Conservation (phyloP, 169 alveolate genomes). For the Plasmodium yoelii region DNA sequence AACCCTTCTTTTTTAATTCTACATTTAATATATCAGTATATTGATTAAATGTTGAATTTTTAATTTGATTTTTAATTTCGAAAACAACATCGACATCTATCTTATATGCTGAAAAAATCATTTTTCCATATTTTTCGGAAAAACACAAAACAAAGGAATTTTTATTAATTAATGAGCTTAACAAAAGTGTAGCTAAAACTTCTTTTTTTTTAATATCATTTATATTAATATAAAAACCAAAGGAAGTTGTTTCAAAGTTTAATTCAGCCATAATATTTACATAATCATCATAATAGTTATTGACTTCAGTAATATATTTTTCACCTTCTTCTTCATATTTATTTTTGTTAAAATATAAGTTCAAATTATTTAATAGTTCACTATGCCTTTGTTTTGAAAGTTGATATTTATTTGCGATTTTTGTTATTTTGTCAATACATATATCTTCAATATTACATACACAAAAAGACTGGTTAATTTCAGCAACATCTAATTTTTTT, state of each 20-base stretch:
- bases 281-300: slow-evolving; percentile 64
- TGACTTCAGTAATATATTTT: slow-evolving; percentile 63
- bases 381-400: slow-evolving; percentile 43
- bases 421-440: slow-evolving; percentile 54
- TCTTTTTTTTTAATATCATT: slow-evolving; percentile 63
- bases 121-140: slow-evolving; percentile 64
- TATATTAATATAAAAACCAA: slow-evolving; percentile 63
- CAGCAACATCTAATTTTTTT: slow-evolving; percentile 51
- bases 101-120: slow-evolving; percentile 69
- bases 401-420: slow-evolving; percentile 44
- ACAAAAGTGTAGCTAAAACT: slow-evolving; percentile 49
- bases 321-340: slow-evolving; percentile 75
- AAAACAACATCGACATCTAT: slow-evolving; percentile 70
- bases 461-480: slow-evolving; percentile 72
- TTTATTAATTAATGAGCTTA: slow-evolving; percentile 59
- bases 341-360: slow-evolving; percentile 69
- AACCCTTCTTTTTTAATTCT: slow-evolving; percentile 46
- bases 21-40: slow-evolving; percentile 69
- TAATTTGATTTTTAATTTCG: slow-evolving; percentile 62
- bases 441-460: slow-evolving; percentile 74
- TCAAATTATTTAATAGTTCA: slow-evolving; percentile 69
- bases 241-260: slow-evolving; percentile 62
- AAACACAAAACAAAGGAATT: slow-evolving; percentile 71
- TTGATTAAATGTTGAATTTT: slow-evolving; percentile 58
- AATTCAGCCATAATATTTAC: slow-evolving; percentile 62